Base-by-base conservation (phyloP, 1,139 yeast genomes). In the Diutina pseudorugosa region DNA sequence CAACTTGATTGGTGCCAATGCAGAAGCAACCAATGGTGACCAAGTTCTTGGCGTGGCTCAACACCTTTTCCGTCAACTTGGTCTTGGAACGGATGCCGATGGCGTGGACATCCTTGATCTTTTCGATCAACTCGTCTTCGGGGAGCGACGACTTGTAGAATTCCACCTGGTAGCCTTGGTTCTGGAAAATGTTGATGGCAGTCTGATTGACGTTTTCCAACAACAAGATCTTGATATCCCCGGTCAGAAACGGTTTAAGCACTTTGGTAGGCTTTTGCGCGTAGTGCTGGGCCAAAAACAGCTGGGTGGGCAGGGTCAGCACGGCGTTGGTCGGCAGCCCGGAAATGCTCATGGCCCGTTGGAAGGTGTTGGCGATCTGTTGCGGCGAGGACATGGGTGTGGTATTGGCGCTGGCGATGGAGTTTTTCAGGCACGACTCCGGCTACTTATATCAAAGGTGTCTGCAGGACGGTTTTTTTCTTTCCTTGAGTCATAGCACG, bases 11-110 rank as follows among this genome's bases (percentile, higher is more conserved):
- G 55, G 98, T 94, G 64, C 99, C 99, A 63, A 93, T 93, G 77
- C 99, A 93, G 85, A 93, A 93, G 75, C 99, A 93, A 55, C 99
- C 99, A 69, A 94, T 76, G 48, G 82, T 91, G 40, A 88, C 89
- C 69, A 93, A 77, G 72, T 93, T 88, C 67, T 83, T 85, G 53
- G 98, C 98, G 61, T 86, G 88, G 59, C 80, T 77, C 62, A 93
- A 76, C 42, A 93, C 80, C 56, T 81, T 83, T 61, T 80, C 85
- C 43, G 93, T 88, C 64, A 93, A 77, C 68, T 83, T 86, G 54
- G 98, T 93, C 75, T 94, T 93, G 56, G 98, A 91, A 75, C 99
- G 87, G 65, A 93, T 91, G 71, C 99, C 98, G 66, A 93, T 83
- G 57, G 96, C 98, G 66, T 93, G 98, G 51, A 90, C 96, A 60